These are phyloP conservation scores for Acacia crassicarpa DNA, from an alignment of 306 rosid species.

Conservation along the genomic window DNA sequence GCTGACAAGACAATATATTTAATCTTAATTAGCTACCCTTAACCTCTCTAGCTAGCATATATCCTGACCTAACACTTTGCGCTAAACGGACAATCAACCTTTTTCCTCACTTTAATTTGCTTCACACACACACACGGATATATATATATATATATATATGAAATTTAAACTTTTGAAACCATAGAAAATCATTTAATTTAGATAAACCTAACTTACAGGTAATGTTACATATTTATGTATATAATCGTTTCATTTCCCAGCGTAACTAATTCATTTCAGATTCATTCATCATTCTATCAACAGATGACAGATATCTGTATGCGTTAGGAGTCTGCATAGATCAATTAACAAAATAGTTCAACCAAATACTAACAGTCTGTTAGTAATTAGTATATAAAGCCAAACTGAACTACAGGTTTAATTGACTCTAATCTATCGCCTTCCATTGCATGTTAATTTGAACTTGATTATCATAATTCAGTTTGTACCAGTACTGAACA, in stretches of 20 bases:
- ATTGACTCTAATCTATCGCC: background rate
- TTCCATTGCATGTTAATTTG: background rate
- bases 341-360: background rate
- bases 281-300: background rate
- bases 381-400: background rate
- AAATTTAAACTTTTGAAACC: background rate
- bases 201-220: background rate
- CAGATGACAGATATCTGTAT: too few relatives aligned
- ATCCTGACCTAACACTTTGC: conserved; percentile 17
- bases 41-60: conserved; percentile 23
- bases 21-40: conserved; percentile 13
- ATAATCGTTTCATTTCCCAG: background rate
- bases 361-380: background rate
- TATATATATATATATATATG: background rate
- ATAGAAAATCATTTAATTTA: background rate
- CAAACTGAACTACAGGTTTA: background rate
- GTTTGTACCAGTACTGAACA: background rate
- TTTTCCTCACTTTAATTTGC: background rate
- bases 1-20: conserved; percentile 33
- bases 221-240: background rate
- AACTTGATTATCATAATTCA: background rate
- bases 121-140: background rate
- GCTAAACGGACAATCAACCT: background rate
- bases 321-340: too few relatives aligned
- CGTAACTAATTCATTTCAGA: background rate